Conservation (phyloP, 2,329 filamentous ascomycete species). For the Ophiostoma ulmi region DNA sequence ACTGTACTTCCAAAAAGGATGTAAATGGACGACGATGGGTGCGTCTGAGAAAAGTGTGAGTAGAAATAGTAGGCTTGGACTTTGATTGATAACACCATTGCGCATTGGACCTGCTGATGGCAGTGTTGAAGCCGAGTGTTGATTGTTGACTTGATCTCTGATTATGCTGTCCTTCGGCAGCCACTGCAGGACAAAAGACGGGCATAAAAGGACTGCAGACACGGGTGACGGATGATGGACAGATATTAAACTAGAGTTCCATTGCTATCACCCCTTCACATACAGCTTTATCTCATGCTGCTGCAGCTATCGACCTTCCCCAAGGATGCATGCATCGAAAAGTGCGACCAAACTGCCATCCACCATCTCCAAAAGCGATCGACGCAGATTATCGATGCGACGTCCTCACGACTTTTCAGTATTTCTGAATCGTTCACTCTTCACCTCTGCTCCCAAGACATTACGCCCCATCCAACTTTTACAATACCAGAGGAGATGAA, state of each 20-base stretch:
- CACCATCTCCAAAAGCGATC: neutral
- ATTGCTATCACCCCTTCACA: neutral
- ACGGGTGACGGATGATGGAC: neutral
- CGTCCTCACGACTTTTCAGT: neutral
- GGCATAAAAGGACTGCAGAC: neutral
- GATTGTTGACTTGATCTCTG: neutral
- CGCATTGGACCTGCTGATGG: neutral
- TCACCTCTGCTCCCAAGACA: neutral
- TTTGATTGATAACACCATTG: too few species aligned
- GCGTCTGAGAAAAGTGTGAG: too few species aligned
- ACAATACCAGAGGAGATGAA: constrained; percentile 15
- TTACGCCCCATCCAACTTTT: neutral
- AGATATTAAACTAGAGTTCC: neutral
- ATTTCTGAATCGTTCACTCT: neutral
- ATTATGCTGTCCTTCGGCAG: neutral
- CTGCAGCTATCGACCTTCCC: neutral
- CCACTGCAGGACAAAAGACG: neutral
- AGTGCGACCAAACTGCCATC: neutral
- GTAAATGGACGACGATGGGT: neutral
- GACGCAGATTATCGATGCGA: neutral
- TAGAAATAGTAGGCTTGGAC: too few species aligned
- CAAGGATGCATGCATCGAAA: neutral
- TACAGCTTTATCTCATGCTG: neutral
- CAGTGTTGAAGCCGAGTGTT: neutral
- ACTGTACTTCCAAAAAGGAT: neutral